A percentile compares a stretch with the other conserved stretches of the same genome.
Conservation (phyloP, 495 filamentous ascomycete genomes). For the Penicillium roqueforti region DNA sequence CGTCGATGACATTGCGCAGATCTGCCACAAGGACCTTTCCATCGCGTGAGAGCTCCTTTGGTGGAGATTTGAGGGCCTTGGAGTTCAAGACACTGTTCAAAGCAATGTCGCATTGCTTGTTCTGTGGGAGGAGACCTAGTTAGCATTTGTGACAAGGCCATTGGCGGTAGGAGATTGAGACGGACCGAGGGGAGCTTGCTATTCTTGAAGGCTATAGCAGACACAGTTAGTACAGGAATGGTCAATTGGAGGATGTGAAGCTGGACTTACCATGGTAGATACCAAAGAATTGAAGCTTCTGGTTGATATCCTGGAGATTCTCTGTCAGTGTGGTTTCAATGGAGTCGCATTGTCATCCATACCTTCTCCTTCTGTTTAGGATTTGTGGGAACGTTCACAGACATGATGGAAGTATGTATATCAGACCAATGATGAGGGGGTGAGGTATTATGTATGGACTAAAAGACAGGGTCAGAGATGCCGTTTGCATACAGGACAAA, state of each 20-base stretch:
- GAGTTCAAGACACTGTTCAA: slow-evolving; percentile 77
- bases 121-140: slow-evolving; percentile 37
- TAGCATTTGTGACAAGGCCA: slow-evolving; percentile 1
- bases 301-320: slow-evolving; percentile 64
- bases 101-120: slow-evolving; percentile 93
- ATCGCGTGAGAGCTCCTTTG: slow-evolving; percentile 74
- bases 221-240: slow-evolving; percentile 17
- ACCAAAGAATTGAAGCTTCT: slow-evolving; percentile 92
- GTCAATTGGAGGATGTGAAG: neutral
- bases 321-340: neutral
- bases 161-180: slow-evolving; percentile 7
- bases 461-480: slow-evolving; percentile 8
- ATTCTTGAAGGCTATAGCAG: slow-evolving; percentile 65
- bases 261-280: slow-evolving; percentile 65
- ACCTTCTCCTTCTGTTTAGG: slow-evolving; percentile 55
- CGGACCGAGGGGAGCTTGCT: slow-evolving; percentile 90
- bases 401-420: slow-evolving; percentile 34
- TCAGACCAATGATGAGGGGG: slow-evolving; percentile 7
- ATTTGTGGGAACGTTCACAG: slow-evolving; percentile 65
- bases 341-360: slow-evolving; percentile 7
- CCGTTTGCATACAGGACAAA: slow-evolving; percentile 17
- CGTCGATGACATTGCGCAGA: slow-evolving; percentile 74
- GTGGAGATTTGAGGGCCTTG: slow-evolving; percentile 63
- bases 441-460: slow-evolving; percentile 11
- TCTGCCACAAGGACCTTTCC: slow-evolving; percentile 74